Conservation (phyloP, 2,329 filamentous ascomycete species). For the Fusarium tjaetaba region DNA sequence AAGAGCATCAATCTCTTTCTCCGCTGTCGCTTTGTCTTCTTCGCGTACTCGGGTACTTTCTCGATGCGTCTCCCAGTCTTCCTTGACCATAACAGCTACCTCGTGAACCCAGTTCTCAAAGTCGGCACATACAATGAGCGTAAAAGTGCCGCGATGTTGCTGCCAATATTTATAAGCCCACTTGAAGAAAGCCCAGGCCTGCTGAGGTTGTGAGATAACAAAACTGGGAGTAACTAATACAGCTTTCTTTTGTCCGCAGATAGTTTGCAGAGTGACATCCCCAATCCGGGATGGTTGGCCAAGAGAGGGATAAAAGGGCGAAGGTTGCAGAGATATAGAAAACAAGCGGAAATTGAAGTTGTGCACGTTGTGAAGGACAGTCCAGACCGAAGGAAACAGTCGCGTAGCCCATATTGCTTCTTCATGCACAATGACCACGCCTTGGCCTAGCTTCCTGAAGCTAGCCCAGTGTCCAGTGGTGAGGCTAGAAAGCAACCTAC, state of each 20-base stretch:
- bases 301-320: conserved; percentile 22
- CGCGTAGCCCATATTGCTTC: conserved; percentile 50
- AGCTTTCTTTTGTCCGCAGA: conserved; percentile 48
- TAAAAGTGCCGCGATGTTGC: conserved; percentile 21
- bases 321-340: conserved; percentile 43
- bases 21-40: background rate
- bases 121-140: conserved; percentile 45
- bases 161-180: conserved; percentile 47
- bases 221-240: conserved; percentile 57
- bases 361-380: conserved; percentile 45
- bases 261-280: conserved; percentile 41
- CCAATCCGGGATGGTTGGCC: conserved; percentile 12
- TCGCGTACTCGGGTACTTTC: background rate
- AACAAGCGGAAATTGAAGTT: conserved; percentile 55
- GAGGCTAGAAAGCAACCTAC: conserved; percentile 55
- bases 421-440: conserved; percentile 59
- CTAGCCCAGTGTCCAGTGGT: conserved; percentile 58
- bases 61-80: background rate
- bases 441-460: conserved; percentile 49
- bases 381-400: conserved; percentile 51
- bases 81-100: conserved; percentile 38
- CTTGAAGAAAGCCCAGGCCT: conserved; percentile 49
- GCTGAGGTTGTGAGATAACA: conserved; percentile 50
- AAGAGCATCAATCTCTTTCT: conserved; percentile 27
- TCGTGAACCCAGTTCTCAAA: conserved; percentile 46